Evolutionary conservation across 2,329 filamentous ascomycete genomes (phyloP), one percentile per base, ranked within the genome.

Genomic region (Hymenoscyphus albidus): DNA sequence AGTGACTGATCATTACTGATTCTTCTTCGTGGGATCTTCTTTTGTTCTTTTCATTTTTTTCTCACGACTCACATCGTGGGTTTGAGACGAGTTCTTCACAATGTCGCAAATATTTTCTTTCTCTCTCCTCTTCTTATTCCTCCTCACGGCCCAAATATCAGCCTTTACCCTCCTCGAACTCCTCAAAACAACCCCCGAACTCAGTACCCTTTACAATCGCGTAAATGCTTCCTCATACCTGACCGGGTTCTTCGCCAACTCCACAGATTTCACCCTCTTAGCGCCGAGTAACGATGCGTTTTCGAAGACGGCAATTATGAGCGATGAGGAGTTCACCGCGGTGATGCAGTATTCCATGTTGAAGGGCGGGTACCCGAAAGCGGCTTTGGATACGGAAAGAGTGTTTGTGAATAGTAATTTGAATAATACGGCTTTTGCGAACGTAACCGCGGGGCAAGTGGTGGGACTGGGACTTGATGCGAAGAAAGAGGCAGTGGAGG

Each of bases 391-490:
- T 0, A 63, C 63, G 5, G 62, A 51, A 1, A 64, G 68, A 1
- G 66, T 70, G 44, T 72, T 71, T 51, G 64, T 67, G 13, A 32
- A 64, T 1, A 68, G 40, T 32, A 65, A 65, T 48, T 59, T 70
- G 48, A 44, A 40, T 2, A 67, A 68, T 65, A 13, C 48, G 27
- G 63, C 10, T 31, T 70, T 67, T 54, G 59, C 67, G 7, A 72
- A 71, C 51, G 68, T 72, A 6, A 72, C 68, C 6, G 65, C 61
- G 18, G 70, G 70, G 13, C 69, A 71, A 40, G 61, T 39, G 4
- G 63, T 71, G 5, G 65, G 71, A 32, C 58, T 70, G 18, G 55
- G 66, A 6, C 31, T 59, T 16, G 61, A 55, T 6, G 57, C 51
- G 12, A 32, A 51, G 59, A 65, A 67, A 13, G 58, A 60, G 16